Conservation (phyloP, 768 basidiomycete species). For the Mycena latifolia region DNA sequence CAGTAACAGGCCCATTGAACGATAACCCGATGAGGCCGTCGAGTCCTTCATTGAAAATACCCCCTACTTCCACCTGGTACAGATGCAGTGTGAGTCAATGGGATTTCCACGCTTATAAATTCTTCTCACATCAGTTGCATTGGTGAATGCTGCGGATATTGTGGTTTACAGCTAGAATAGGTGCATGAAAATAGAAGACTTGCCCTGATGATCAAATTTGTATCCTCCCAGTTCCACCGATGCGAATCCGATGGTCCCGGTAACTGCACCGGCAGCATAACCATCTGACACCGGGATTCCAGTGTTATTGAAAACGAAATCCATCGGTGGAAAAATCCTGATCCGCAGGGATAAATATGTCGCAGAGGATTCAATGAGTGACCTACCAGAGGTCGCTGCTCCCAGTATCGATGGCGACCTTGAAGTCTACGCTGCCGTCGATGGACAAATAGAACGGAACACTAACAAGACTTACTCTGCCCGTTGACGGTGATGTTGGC, state of each 20-base stretch:
- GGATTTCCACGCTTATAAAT: too few relatives aligned
- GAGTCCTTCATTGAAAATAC: too few relatives aligned
- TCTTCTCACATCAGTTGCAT: too few relatives aligned
- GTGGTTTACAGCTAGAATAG: too few relatives aligned
- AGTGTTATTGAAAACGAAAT: neutral
- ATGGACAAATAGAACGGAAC: neutral
- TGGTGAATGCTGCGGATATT: too few relatives aligned
- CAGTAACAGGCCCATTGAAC: too few relatives aligned
- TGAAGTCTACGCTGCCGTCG: slow-evolving; percentile 6
- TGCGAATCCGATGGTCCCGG: slow-evolving; percentile 1
- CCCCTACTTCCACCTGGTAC: too few relatives aligned
- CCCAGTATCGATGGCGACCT: neutral
- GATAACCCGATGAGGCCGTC: too few relatives aligned
- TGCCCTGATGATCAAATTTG: neutral
- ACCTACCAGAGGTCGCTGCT: slow-evolving; percentile 8
- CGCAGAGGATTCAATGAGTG: neutral
- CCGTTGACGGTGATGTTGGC: neutral
- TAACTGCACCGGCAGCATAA: neutral
- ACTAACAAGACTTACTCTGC: neutral
- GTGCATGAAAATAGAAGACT: neutral
- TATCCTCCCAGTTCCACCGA: slow-evolving; percentile 10
- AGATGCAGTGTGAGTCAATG: too few relatives aligned
- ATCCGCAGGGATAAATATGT: neutral
- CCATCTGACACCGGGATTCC: neutral
- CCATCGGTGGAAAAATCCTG: neutral